Percentiles rank a stretch among this genome's conserved stretches.
Evolutionary conservation across 768 basidiomycete species (phyloP).

Genomic region (Lactifluus rugatus): DNA sequence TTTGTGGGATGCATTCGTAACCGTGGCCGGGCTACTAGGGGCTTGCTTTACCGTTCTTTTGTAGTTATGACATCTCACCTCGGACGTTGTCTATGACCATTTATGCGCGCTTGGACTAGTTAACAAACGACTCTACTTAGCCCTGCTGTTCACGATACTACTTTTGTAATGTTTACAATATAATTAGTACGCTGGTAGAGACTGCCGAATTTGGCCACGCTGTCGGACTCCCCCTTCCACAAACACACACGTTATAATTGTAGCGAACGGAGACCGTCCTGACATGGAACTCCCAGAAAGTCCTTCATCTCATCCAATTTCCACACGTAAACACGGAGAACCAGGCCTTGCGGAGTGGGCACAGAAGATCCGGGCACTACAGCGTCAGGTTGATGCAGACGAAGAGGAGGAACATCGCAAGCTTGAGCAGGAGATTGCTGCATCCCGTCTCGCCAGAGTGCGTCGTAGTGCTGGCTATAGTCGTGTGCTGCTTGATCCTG

Average conservation of each 20-base stretch:
- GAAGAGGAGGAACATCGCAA: conserved; percentile 68
- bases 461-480: conserved; percentile 35
- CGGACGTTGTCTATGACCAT: not conserved
- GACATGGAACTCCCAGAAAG: conserved; percentile 15
- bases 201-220: conserved; percentile 4
- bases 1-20: not conserved
- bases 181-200: not conserved
- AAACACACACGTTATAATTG: too few species aligned
- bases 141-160: too few species aligned
- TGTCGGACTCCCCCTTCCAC: too few species aligned
- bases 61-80: not conserved
- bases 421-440: conserved; percentile 47
- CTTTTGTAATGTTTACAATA: too few species aligned
- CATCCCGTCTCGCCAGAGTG: conserved; percentile 38
- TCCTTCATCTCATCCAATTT: conserved; percentile 14
- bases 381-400: conserved; percentile 71
- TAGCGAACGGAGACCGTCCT: too few species aligned
- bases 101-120: not conserved
- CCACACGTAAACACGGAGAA: conserved; percentile 37
- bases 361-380: conserved; percentile 67
- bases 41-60: not conserved
- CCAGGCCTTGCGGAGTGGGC: conserved; percentile 73
- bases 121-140: not conserved
- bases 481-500: conserved; percentile 32
- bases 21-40: not conserved